Conservation (phyloP, 352 stramenopile species). For the Globisporangium camurandrum region DNA sequence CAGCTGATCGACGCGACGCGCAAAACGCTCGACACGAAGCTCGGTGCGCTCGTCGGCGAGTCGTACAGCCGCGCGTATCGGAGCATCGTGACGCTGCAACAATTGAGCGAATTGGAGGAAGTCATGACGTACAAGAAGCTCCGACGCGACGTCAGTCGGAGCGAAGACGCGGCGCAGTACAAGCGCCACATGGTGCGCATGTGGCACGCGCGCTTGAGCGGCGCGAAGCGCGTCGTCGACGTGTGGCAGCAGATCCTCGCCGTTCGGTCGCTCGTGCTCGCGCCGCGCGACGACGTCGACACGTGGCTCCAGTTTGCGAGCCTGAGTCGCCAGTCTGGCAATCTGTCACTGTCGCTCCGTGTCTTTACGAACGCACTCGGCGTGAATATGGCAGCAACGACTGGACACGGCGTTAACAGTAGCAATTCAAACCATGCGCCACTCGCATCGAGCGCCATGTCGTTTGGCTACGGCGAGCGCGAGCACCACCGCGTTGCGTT, state of each 20-base stretch:
- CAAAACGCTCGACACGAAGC: constrained; percentile 90
- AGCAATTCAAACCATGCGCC: too few relatives aligned
- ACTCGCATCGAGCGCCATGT: constrained; percentile 36
- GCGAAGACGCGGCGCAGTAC: constrained; percentile 66
- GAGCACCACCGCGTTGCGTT: constrained; percentile 91
- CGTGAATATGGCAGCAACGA: constrained; percentile 54
- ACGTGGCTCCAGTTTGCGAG: constrained; percentile 92
- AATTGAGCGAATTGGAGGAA: constrained; percentile 96
- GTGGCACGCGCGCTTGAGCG: constrained; percentile 72
- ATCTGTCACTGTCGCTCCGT: constrained; percentile 77
- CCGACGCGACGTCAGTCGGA: constrained; percentile 52
- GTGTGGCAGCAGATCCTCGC: constrained; percentile 93
- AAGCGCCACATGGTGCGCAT: constrained; percentile 82
- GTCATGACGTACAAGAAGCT: constrained; percentile 94
- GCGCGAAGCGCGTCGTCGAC: constrained; percentile 89
- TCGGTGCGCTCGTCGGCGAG: constrained; percentile 94
- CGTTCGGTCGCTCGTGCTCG: constrained; percentile 87
- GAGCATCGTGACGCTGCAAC: constrained; percentile 95
- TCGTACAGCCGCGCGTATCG: constrained; percentile 96
- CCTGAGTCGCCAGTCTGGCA: constrained; percentile 84
- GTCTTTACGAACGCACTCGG: constrained; percentile 79
- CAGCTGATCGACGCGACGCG: constrained; percentile 91
- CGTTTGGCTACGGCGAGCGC: constrained; percentile 73
- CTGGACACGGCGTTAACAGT: too few relatives aligned
- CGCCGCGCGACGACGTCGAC: constrained; percentile 84